phyloP scores from a whole-genome alignment of 306 rosid genomes.

The Astragalus glycyphyllos region DNA sequence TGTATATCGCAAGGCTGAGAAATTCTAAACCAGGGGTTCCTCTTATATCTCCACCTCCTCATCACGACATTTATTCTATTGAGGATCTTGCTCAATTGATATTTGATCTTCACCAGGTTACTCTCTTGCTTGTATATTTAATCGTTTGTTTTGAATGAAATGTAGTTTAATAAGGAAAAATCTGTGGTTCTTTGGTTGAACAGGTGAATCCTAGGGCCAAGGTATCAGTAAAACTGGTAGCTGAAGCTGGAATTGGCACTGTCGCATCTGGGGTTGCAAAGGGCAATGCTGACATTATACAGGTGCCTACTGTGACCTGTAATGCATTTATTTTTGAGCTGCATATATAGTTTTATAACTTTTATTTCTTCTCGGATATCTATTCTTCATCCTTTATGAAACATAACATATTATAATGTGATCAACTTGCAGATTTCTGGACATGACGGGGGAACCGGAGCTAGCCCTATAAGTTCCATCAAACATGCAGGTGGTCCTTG shows the following conservation, averaged over 20 bases:
- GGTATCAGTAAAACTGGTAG: conserved; percentile 95
- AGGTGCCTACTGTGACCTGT: conserved; percentile 62
- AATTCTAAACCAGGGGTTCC: conserved; percentile 99
- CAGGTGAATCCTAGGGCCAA: conserved; percentile 97
- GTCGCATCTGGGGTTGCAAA: conserved; percentile 99
- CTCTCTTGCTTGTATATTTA: conserved; percentile 39
- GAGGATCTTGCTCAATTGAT: conserved; percentile 99
- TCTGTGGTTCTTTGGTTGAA: conserved; percentile 47
- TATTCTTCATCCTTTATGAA: conserved; percentile 33
- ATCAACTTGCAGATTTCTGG: conserved; percentile 77
- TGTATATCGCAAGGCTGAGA: conserved; percentile 96
- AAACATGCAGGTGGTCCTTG: conserved; percentile 99
- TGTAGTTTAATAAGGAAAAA: conserved; percentile 36
- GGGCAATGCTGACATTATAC: conserved; percentile 97
- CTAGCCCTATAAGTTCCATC: conserved; percentile 98
- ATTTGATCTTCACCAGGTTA: conserved; percentile 99
- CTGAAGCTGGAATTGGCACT: conserved; percentile 99
- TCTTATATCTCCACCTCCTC: conserved; percentile 99
- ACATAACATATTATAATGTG: conserved; percentile 15
- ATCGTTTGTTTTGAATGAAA: conserved; percentile 35
- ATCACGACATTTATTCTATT: conserved; percentile 96
- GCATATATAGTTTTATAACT: conserved; percentile 19
- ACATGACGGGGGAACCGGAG: conserved; percentile 99
- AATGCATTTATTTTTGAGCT: conserved; percentile 15
- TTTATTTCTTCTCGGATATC: conserved; percentile 21